A percentile compares a stretch with the other conserved stretches of the same genome.
Evolutionary conservation across 352 stramenopile genomes (phyloP).

Genomic region (Pythium inflatum): DNA sequence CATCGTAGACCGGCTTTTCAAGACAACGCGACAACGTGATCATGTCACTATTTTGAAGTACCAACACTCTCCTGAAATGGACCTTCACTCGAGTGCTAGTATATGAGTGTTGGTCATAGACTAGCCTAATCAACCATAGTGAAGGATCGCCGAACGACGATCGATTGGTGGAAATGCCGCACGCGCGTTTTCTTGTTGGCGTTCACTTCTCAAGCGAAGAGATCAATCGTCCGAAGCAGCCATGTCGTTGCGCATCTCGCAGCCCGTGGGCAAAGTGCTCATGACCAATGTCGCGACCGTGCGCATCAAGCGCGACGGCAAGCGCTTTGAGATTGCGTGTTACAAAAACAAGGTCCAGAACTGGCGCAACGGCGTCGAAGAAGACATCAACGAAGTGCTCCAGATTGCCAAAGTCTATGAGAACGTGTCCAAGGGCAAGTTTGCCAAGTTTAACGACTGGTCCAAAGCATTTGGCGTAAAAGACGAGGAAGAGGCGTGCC

Average conservation of each 20-base stretch:
- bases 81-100: background rate
- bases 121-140: slow-evolving; percentile 3
- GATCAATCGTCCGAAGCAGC: background rate
- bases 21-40: no score
- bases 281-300: slow-evolving; percentile 99
- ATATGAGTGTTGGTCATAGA: slow-evolving; percentile 3
- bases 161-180: slow-evolving; percentile 22
- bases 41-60: no score
- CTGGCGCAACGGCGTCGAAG: slow-evolving; percentile 98
- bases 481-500: slow-evolving; percentile 91
- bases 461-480: slow-evolving; percentile 93
- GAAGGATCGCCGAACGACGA: slow-evolving; percentile 5
- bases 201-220: background rate
- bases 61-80: no score
- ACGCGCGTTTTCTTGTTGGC: background rate
- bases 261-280: slow-evolving; percentile 84
- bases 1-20: no score
- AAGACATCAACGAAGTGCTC: slow-evolving; percentile 97
- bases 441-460: slow-evolving; percentile 95
- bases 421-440: slow-evolving; percentile 97
- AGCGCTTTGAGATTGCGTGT: slow-evolving; percentile 98
- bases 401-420: slow-evolving; percentile 98
- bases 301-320: slow-evolving; percentile 93
- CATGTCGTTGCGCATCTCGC: slow-evolving; percentile 55
- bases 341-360: slow-evolving; percentile 99